Conservation (phyloP, 495 filamentous ascomycete species). For the Terfezia boudieri region DNA sequence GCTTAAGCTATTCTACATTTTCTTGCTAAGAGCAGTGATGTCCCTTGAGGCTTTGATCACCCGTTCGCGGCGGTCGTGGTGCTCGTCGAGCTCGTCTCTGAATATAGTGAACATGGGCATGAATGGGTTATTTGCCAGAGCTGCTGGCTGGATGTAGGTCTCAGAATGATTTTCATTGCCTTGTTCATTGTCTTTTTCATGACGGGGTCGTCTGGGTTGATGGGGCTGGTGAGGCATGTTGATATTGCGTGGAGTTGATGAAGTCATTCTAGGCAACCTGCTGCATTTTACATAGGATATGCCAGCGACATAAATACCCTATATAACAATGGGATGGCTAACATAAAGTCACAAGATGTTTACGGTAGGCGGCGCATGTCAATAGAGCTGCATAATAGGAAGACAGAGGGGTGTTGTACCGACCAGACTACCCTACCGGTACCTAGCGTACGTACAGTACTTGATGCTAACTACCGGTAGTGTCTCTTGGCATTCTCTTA, state of each 20-base stretch:
- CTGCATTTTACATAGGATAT: too few species aligned
- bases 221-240: not conserved
- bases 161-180: not conserved
- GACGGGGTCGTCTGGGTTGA: not conserved
- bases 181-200: not conserved
- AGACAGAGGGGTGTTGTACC: too few species aligned
- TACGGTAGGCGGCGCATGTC: not conserved
- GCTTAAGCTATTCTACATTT: slow-evolving; percentile 42
- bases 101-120: slow-evolving; percentile 68
- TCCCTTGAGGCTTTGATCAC: slow-evolving; percentile 76
- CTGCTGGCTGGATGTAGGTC: not conserved
- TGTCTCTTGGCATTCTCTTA: too few species aligned
- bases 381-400: not conserved
- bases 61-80: slow-evolving; percentile 77
- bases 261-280: too few species aligned
- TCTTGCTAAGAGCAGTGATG: slow-evolving; percentile 85
- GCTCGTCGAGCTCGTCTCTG: slow-evolving; percentile 71
- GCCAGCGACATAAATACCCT: too few species aligned
- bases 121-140: slow-evolving; percentile 24
- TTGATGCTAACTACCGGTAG: not conserved
- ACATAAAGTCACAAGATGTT: too few species aligned
- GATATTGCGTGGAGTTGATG: too few species aligned
- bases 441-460: too few species aligned
- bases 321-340: too few species aligned
- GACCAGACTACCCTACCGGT: too few species aligned